Evolutionary conservation across 257 asterid species (phyloP).

Genomic region (Gardenia jasminoides): DNA sequence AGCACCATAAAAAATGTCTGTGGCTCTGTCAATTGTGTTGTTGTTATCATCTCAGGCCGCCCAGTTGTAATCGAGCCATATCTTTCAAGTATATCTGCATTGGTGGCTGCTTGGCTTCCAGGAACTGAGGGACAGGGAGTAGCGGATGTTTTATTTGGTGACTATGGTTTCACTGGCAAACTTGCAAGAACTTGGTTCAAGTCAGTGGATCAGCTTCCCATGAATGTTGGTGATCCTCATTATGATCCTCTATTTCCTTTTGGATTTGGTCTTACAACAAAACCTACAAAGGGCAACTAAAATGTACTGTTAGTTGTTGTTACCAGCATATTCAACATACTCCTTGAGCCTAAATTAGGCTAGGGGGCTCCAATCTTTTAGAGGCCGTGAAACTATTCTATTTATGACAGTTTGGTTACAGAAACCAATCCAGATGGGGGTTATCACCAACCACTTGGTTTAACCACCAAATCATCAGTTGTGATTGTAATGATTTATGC

Average conservation of each 20-base stretch:
- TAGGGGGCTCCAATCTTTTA: not conserved
- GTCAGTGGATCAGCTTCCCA: conserved; percentile 70
- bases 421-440: not conserved
- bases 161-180: conserved; percentile 72
- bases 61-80: conserved; percentile 70
- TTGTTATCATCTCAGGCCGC: conserved; percentile 74
- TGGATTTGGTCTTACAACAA: conserved; percentile 63
- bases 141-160: conserved; percentile 63
- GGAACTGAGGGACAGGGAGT: conserved; percentile 85
- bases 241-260: conserved; percentile 74
- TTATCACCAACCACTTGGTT: not conserved
- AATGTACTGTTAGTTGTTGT: not conserved
- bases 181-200: conserved; percentile 86
- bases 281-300: conserved; percentile 26
- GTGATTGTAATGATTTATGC: not conserved
- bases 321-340: not conserved
- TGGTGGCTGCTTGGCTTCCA: conserved; percentile 92
- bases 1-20: conserved; percentile 55
- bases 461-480: not conserved
- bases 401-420: not conserved
- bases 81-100: conserved; percentile 48
- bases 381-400: not conserved
- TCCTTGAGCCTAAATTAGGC: not conserved
- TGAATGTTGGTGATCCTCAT: conserved; percentile 74
- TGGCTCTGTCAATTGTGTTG: conserved; percentile 54